Evolutionary conservation across 352 stramenopile species (phyloP).

Genomic region (Pythium aristosporum): DNA sequence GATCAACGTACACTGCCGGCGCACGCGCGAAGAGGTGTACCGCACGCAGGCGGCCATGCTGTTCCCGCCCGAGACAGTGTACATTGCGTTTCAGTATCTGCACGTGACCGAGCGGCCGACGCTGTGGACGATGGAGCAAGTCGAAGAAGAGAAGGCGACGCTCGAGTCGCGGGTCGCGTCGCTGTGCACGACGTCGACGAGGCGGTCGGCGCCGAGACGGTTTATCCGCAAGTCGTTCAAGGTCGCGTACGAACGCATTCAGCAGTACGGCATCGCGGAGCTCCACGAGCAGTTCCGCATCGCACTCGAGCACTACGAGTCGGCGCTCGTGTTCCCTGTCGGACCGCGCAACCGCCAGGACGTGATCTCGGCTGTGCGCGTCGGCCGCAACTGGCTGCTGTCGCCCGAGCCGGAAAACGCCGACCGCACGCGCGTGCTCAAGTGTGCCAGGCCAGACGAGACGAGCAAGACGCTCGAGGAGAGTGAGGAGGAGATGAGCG

Average conservation of each 20-base stretch:
- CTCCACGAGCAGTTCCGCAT: conserved; percentile 50
- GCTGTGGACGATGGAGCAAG: conserved; percentile 43
- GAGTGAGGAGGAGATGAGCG: conserved; percentile 11
- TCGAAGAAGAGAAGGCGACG: conserved; percentile 41
- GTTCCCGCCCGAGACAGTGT: conserved; percentile 55
- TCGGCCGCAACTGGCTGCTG: conserved; percentile 29
- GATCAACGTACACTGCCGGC: conserved; percentile 37
- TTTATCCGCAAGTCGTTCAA: conserved; percentile 35
- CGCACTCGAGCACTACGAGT: conserved; percentile 63
- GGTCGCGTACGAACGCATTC: conserved; percentile 41
- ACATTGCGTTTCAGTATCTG: conserved; percentile 45
- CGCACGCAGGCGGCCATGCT: conserved; percentile 31
- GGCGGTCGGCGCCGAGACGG: background rate
- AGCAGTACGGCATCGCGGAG: conserved; percentile 35
- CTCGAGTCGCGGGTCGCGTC: conserved; percentile 26
- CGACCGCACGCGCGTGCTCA: conserved; percentile 18
- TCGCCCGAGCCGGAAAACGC: conserved; percentile 28
- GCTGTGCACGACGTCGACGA: conserved; percentile 5
- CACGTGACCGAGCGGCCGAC: conserved; percentile 31
- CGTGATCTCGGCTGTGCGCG: conserved; percentile 10
- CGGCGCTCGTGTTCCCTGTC: conserved; percentile 39
- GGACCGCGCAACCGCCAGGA: conserved; percentile 19
- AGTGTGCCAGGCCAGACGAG: conserved; percentile 1
- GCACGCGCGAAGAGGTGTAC: conserved; percentile 39
- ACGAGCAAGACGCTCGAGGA: background rate